Conservation (phyloP, 148 eudicot genomes). For the Heliamphora exappendiculata region DNA sequence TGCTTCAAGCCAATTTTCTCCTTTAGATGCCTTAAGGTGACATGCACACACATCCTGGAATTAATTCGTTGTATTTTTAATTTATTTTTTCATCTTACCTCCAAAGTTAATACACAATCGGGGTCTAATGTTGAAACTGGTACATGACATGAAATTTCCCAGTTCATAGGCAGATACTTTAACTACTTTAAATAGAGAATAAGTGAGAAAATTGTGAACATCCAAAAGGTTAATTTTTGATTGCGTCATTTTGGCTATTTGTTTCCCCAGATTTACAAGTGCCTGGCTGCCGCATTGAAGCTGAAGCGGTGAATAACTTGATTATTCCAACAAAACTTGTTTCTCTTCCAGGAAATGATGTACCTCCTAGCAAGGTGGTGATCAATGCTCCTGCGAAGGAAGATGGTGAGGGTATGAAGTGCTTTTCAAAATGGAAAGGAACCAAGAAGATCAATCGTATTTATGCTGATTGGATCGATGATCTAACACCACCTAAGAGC, state of each 20-base stretch:
- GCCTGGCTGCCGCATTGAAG: slow-evolving; percentile 37
- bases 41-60: neutral
- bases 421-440: slow-evolving; percentile 48
- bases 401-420: slow-evolving; percentile 35
- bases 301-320: slow-evolving; percentile 16
- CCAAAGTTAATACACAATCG: neutral
- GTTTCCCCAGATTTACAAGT: slow-evolving; percentile 39
- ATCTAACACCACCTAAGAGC: slow-evolving; percentile 29
- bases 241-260: neutral
- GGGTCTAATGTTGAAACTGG: neutral
- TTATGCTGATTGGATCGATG: slow-evolving; percentile 84
- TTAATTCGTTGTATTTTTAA: neutral
- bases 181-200: neutral
- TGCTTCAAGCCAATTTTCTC: neutral
- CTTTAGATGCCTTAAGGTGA: neutral
- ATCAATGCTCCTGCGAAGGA: slow-evolving; percentile 24
- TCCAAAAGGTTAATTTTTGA: neutral
- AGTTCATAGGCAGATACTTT: neutral
- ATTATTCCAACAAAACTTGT: slow-evolving; percentile 23
- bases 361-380: slow-evolving; percentile 18
- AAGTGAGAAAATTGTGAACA: neutral
- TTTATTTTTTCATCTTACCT: neutral
- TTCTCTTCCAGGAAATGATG: slow-evolving; percentile 22
- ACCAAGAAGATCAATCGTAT: slow-evolving; percentile 60
- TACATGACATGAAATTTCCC: neutral